A percentile compares a stretch with the other conserved stretches of the same genome.
phyloP scores from a whole-genome alignment of 768 basidiomycete species.

The Lentinula edodes region DNA sequence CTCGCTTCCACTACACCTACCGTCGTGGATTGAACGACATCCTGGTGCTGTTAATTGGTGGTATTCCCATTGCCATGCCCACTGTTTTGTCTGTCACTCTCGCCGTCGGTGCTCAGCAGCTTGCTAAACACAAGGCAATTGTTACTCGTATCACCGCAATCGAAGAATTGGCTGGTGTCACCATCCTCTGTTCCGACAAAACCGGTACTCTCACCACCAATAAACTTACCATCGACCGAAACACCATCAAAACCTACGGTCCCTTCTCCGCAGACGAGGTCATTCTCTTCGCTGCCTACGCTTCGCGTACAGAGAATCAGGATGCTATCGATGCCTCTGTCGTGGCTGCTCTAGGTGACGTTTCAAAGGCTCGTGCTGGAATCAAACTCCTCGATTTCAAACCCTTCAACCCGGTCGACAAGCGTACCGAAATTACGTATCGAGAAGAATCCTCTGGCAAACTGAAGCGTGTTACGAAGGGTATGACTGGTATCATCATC shows the following conservation, averaged over 20 bases:
- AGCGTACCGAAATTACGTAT: slow-evolving; percentile 99
- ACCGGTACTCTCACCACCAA: slow-evolving; percentile 98
- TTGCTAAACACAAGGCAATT: slow-evolving; percentile 99
- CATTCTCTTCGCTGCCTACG: slow-evolving; percentile 90
- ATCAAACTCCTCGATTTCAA: slow-evolving; percentile 99
- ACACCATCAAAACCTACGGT: slow-evolving; percentile 88
- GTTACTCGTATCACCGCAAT: slow-evolving; percentile 99
- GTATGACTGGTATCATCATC: slow-evolving; percentile 99
- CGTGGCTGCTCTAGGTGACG: slow-evolving; percentile 71
- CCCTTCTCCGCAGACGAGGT: slow-evolving; percentile 86
- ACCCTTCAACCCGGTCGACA: slow-evolving; percentile 99
- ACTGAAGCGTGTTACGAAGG: slow-evolving; percentile 98
- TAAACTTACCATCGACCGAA: slow-evolving; percentile 96
- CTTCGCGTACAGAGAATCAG: slow-evolving; percentile 98
- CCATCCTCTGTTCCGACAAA: slow-evolving; percentile 98
- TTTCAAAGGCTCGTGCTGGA: slow-evolving; percentile 73
- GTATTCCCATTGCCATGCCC: slow-evolving; percentile 99
- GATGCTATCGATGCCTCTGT: slow-evolving; percentile 94
- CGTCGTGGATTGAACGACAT: slow-evolving; percentile 96
- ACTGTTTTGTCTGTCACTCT: slow-evolving; percentile 97
- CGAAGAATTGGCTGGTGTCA: slow-evolving; percentile 96
- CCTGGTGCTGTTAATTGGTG: slow-evolving; percentile 97
- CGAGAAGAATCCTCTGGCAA: slow-evolving; percentile 91
- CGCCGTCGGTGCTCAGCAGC: slow-evolving; percentile 97
- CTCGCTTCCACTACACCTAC: slow-evolving; percentile 86